Percentiles rank a stretch among this genome's conserved stretches.
These are phyloP conservation scores for Ceratobasidium sp. DNA, from an alignment of 1,284 basidiomycete species.

Conservation along the genomic window DNA sequence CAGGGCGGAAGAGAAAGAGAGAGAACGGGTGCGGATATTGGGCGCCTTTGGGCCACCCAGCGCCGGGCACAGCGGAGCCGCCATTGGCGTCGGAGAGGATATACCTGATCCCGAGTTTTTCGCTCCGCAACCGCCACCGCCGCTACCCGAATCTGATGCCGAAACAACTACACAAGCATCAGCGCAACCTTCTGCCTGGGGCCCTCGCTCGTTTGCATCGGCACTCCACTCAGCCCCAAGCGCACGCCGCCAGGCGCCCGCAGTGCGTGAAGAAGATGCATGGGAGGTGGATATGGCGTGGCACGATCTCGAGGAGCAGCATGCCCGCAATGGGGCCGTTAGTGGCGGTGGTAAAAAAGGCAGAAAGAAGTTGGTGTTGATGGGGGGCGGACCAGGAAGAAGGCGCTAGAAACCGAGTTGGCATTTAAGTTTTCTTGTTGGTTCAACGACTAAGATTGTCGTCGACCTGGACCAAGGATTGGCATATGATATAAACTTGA, in stretches of 20 bases:
- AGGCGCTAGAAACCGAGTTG: conserved; percentile 32
- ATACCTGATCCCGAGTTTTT: conserved; percentile 47
- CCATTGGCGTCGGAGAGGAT: conserved; percentile 46
- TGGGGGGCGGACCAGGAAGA: conserved; percentile 57
- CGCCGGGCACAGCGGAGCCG: conserved; percentile 26
- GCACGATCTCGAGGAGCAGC: conserved; percentile 73
- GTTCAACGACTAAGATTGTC: neutral
- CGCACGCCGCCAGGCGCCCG: conserved; percentile 42
- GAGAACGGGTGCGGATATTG: conserved; percentile 59
- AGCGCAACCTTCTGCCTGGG: conserved; percentile 64
- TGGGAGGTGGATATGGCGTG: conserved; percentile 82
- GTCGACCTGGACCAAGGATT: neutral
- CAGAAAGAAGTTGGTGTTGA: conserved; percentile 70
- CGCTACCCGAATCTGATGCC: conserved; percentile 46
- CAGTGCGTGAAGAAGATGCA: conserved; percentile 58
- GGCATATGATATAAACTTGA: neutral
- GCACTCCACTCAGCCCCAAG: conserved; percentile 59
- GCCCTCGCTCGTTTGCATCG: conserved; percentile 77
- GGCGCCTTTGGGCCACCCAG: conserved; percentile 35
- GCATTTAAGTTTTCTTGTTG: too few relatives aligned
- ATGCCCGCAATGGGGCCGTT: conserved; percentile 48
- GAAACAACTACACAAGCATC: conserved; percentile 44
- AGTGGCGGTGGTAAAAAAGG: conserved; percentile 62
- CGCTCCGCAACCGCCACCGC: conserved; percentile 41
- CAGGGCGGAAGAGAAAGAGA: conserved; percentile 75